Evolutionary conservation across 352 stramenopile genomes (phyloP), one percentile per base, ranked within the genome.

Genomic region (Thalassiosira mediterranea): DNA sequence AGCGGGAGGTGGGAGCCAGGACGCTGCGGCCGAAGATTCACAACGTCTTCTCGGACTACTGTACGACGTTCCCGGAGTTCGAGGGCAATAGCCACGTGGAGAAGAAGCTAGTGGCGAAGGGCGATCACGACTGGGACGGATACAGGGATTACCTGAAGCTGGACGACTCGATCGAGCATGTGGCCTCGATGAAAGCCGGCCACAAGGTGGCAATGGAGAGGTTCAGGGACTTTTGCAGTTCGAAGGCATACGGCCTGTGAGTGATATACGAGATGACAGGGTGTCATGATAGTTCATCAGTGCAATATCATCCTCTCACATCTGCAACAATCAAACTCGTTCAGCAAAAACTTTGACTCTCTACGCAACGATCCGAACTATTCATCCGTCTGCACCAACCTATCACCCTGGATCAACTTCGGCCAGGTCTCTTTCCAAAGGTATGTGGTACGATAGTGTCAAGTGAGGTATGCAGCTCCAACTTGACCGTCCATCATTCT

Each of bases 11-110:
- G 54, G 96, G 96, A 25, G 97, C 97, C 10, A 89, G 97, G n/a
- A 99, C 97, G n/a, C 95, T 99, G 57, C 94, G 97, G 61, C 91
- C 94, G 1, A 98, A 97, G 84, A 98, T 99, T 78, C 91, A 96
- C 34, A 94, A 94, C 21, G 88, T 97, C 4, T 79, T 98, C 21
- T 79, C 91, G 0, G 88, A 90, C 19, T 99, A 95, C 72, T 74
- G 98, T 25, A 86, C 75, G 49, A 56, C 81, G 26, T 94, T 95
- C 87, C 89, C 90, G 4, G 52, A 79, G 25, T 86, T 95, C 53
- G 56, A 69, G n/a, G 74, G 72, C 0, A 93, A 95, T 72, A 49
- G 58, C 2, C 77, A 86, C 53, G 42, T 89, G 1, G 48, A 81
- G 49, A 42, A 52, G 40, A 34, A 60, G 5, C 19, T 68, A 17